Conservation (phyloP, 2,329 filamentous ascomycete species). For the Fusarium tuaranense region DNA sequence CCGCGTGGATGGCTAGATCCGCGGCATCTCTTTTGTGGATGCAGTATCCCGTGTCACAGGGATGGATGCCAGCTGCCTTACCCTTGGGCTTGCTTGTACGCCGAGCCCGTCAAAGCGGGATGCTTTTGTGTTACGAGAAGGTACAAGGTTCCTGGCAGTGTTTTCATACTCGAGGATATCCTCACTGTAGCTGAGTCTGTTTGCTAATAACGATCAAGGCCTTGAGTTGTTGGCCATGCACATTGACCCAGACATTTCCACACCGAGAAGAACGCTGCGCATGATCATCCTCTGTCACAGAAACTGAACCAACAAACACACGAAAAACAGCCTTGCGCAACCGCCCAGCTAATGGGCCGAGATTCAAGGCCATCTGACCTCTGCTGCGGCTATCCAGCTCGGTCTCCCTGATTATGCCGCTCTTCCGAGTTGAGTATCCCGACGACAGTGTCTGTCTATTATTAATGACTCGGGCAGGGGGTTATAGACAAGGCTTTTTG, state of each 20-base stretch:
- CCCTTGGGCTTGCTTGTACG: conserved; percentile 8
- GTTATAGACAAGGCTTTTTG: background rate
- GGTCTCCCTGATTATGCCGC: background rate
- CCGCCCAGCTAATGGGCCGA: background rate
- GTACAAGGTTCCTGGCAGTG: background rate
- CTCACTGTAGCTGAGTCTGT: background rate
- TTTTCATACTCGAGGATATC: background rate
- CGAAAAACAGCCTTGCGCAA: background rate
- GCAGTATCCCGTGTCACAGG: conserved; percentile 11
- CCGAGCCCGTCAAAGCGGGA: conserved; percentile 16
- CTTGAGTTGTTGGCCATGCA: background rate
- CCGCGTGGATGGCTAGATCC: conserved; percentile 36
- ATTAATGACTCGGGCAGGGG: background rate
- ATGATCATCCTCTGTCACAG: background rate
- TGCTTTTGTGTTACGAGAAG: conserved; percentile 7
- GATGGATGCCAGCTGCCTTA: background rate
- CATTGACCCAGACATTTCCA: background rate
- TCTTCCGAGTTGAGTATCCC: background rate
- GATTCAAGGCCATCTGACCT: background rate
- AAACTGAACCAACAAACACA: background rate
- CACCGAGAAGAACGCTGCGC: background rate
- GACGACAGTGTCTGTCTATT: background rate
- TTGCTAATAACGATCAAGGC: background rate
- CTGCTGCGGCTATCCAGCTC: background rate
- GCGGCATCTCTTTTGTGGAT: conserved; percentile 6